Base-by-base conservation (phyloP, 441 rosid species). In the Adansonia rubrostipa region DNA sequence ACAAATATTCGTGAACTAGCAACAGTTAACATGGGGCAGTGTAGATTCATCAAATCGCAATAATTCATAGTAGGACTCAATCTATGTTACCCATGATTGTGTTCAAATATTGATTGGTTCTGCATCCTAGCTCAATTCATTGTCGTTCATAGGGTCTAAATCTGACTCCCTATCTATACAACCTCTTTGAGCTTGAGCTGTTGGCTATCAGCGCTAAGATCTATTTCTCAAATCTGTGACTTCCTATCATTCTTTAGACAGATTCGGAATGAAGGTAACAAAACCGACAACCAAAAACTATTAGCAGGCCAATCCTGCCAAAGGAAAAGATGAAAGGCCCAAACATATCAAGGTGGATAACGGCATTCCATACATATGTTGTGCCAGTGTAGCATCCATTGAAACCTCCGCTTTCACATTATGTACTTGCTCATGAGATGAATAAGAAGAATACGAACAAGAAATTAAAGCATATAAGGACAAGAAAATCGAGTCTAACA, bases 221-320 rank as follows among this genome's bases (percentile, higher is more conserved):
- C 57, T 8, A n/a, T 19, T 47, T 61, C 45, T 74, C 61, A 22
- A 47, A 24, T 17, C 50, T 33, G 15, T 20, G 6, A 13, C 13
- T 45, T 62, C 9, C 40, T 42, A 60, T 73, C 53, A 60, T 57
- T 65, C 60, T 67, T 56, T 47, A 73, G 50, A 20, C 44, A 74
- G 45, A 11, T 19, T 28, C 58, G 74, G 60, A 54, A 67, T 36
- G 6, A 8, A 44, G 33, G 22, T 45, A 63, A n/a, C 54, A 40
- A 1, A 24, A 57, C 10, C 19, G 50, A 70, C 71, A 36, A 67
- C 17, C 80, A 65, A 57, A 50, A 28, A 28, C 51, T 63, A 8
- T 56, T 9, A 75, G 22, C 20, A 77, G 11, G 10, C 57, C 67
- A 9, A 44, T 60, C 76, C 78, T 71, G 3, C 53, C 7, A 36